These are phyloP conservation scores for Scutellaria barbata DNA, from an alignment of 257 asterid genomes.

Conservation along the genomic window DNA sequence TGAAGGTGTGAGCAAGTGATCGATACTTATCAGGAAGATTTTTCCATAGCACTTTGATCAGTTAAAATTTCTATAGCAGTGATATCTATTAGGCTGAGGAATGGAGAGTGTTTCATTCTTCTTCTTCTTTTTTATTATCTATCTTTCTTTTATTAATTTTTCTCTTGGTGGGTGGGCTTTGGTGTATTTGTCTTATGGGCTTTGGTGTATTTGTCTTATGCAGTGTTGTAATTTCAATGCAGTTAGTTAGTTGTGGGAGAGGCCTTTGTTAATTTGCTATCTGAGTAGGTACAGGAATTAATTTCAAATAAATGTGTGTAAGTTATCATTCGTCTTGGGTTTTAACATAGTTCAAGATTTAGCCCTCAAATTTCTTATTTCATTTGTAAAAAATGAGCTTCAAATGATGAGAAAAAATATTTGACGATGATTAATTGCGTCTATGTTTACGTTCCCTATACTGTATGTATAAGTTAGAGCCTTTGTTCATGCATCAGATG, in stretches of 20 bases:
- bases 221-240: background rate
- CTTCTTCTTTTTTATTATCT: background rate
- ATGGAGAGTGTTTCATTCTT: background rate
- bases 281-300: background rate
- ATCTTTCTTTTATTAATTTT: background rate
- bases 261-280: background rate
- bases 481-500: background rate
- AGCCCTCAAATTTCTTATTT: background rate
- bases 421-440: background rate
- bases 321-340: background rate
- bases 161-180: background rate
- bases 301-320: background rate
- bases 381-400: background rate
- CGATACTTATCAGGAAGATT: conserved; percentile 5
- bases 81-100: background rate
- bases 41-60: background rate
- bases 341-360: background rate
- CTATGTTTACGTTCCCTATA: background rate
- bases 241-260: background rate
- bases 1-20: background rate
- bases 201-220: background rate
- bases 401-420: conserved; percentile 1
- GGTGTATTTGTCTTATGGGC: too few species aligned
- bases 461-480: background rate
- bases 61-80: background rate